phyloP scores from a whole-genome alignment of 768 basidiomycete genomes.

The Pisolithus microcarpus region DNA sequence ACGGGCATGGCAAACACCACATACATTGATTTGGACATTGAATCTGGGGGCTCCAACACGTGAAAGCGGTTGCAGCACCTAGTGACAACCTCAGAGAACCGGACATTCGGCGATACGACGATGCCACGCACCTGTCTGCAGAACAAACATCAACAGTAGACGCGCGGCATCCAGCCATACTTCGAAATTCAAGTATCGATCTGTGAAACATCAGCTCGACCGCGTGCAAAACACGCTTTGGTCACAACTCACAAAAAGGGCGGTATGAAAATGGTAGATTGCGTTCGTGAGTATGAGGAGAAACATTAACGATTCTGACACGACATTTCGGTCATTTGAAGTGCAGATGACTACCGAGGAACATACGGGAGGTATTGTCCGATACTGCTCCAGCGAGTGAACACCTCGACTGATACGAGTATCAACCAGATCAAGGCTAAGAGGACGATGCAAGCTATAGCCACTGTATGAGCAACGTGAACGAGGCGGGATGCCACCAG shows the following conservation, averaged over 20 bases:
- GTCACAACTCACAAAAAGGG: conserved; percentile 35
- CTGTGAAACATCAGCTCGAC: conserved; percentile 21
- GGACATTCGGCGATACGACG: neutral
- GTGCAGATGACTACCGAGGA: neutral
- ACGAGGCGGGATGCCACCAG: neutral
- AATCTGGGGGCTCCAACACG: conserved; percentile 36
- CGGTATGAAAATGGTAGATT: conserved; percentile 33
- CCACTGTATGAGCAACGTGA: neutral
- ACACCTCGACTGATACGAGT: conserved; percentile 40
- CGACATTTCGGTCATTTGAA: neutral
- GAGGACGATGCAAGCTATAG: conserved; percentile 36
- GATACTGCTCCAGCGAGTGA: conserved; percentile 40
- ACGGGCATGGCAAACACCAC: neutral
- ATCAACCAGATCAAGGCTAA: conserved; percentile 44
- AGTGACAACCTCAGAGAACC: neutral
- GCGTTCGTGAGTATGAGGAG: conserved; percentile 37
- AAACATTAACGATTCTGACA: conserved; percentile 38
- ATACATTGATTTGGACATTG: conserved; percentile 39
- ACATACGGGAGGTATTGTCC: conserved; percentile 41
- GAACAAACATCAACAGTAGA: conserved; percentile 36
- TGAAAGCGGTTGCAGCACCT: conserved; percentile 41
- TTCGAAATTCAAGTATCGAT: conserved; percentile 40
- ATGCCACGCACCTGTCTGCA: conserved; percentile 38
- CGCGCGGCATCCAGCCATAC: conserved; percentile 51
- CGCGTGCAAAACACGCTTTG: neutral